Conservation (phyloP, 139 green algal species). For the Picochlorum sp. region DNA sequence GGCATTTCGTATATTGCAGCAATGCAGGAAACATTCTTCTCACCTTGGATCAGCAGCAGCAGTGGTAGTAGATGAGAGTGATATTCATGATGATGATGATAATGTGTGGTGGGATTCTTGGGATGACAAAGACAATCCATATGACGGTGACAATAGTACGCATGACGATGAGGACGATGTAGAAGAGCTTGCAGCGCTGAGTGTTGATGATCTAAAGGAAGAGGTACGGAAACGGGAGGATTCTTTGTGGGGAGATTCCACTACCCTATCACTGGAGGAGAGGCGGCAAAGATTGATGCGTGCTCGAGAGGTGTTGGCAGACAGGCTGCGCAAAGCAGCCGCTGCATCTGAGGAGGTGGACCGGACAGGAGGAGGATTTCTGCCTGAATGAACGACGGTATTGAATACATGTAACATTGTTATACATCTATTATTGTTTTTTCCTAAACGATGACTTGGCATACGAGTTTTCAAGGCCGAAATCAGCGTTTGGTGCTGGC, state of each 20-base stretch:
- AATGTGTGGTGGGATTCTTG: too few species aligned
- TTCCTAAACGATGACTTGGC: neutral
- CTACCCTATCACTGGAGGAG: too few species aligned
- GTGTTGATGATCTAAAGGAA: conserved; percentile 9
- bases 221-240: conserved; percentile 16
- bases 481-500: conserved; percentile 41
- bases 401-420: neutral
- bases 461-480: conserved; percentile 20
- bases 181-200: neutral
- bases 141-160: neutral
- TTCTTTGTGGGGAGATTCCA: neutral
- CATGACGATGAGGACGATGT: neutral
- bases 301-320: too few species aligned
- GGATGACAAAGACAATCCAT: too few species aligned
- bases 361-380: too few species aligned
- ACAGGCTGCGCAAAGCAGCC: too few species aligned
- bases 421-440: conserved; percentile 4
- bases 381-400: neutral
- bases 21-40: neutral
- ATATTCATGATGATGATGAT: too few species aligned
- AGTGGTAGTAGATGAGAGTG: too few species aligned
- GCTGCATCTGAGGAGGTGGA: too few species aligned
- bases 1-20: neutral
- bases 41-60: neutral
- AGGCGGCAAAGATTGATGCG: too few species aligned